Conservation (phyloP, 1,284 basidiomycete genomes). For the Tetrapyrgos nigripes region DNA sequence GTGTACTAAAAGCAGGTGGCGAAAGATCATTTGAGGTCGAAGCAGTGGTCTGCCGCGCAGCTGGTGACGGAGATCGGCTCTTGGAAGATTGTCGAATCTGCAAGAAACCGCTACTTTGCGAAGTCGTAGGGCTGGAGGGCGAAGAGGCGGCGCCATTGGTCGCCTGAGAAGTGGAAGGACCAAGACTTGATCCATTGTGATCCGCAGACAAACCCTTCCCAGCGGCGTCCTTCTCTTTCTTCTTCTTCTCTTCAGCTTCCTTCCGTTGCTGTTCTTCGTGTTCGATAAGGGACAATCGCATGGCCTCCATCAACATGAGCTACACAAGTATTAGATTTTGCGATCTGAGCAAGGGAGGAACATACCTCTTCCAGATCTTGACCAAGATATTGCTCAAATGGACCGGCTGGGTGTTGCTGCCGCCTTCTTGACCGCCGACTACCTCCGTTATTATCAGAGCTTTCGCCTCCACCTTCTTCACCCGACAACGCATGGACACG, state of each 20-base stretch:
- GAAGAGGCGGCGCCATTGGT: conserved; percentile 16
- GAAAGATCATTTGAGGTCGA: conserved; percentile 23
- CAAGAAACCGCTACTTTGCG: conserved; percentile 7
- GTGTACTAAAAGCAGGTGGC: conserved; percentile 48
- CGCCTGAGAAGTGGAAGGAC: conserved; percentile 28
- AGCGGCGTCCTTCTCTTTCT: conserved; percentile 40
- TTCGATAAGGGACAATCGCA: conserved; percentile 93
- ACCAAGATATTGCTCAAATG: conserved; percentile 22
- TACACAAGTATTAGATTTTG: conserved; percentile 39
- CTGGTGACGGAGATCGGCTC: conserved; percentile 34
- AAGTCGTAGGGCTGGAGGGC: conserved; percentile 19
- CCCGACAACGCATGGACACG: conserved; percentile 70
- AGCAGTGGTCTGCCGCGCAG: too few species aligned
- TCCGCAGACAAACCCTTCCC: too few species aligned
- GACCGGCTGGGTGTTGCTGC: conserved; percentile 46
- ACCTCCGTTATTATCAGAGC: conserved; percentile 45
- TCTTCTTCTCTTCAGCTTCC: conserved; percentile 64
- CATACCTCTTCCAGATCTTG: conserved; percentile 56
- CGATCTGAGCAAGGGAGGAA: conserved; percentile 15
- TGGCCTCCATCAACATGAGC: conserved; percentile 99
- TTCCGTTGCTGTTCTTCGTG: conserved; percentile 84
- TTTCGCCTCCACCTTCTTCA: conserved; percentile 53
- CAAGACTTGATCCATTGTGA: too few species aligned
- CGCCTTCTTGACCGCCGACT: conserved; percentile 65
- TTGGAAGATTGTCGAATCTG: conserved; percentile 18